Conservation (phyloP, 1,284 basidiomycete genomes). For the Fistulinella staudtii region DNA sequence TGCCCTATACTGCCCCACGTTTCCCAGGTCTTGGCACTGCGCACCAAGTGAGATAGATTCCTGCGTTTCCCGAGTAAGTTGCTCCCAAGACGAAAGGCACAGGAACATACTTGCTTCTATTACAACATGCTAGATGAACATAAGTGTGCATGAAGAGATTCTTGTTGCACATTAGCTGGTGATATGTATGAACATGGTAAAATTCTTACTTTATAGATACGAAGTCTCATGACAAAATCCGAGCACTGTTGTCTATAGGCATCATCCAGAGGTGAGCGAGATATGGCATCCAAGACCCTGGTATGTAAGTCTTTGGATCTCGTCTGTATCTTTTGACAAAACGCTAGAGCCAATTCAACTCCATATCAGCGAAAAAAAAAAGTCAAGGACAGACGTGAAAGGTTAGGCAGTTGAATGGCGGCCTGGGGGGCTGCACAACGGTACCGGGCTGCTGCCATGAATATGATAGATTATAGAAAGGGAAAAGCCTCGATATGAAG, state of each 20-base stretch:
- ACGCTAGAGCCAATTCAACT: too few species aligned
- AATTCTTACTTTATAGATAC: constrained; percentile 22
- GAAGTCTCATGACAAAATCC: constrained; percentile 10
- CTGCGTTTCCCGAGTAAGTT: constrained; percentile 3
- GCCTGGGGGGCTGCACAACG: too few species aligned
- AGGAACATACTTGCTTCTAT: constrained; percentile 2
- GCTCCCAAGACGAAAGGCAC: neutral
- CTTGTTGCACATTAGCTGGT: constrained; percentile 14
- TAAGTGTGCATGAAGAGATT: constrained; percentile 26
- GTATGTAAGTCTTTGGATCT: neutral
- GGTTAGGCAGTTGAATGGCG: too few species aligned
- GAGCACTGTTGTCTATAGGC: constrained; percentile 6
- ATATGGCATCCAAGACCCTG: constrained; percentile 10
- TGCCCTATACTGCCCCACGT: constrained; percentile 19
- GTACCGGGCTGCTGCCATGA: too few species aligned
- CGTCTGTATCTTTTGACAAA: too few species aligned
- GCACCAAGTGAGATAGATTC: constrained; percentile 4
- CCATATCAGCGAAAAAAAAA: too few species aligned
- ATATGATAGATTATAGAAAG: too few species aligned
- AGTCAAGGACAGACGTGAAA: too few species aligned
- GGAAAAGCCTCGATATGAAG: too few species aligned
- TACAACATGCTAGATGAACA: constrained; percentile 21
- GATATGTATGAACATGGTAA: neutral
- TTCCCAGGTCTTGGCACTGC: constrained; percentile 11
- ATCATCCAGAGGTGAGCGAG: neutral